A percentile compares a stretch with the other conserved stretches of the same genome.
Evolutionary conservation across 495 filamentous ascomycete genomes (phyloP).

Genomic region (Penicillium lividum): DNA sequence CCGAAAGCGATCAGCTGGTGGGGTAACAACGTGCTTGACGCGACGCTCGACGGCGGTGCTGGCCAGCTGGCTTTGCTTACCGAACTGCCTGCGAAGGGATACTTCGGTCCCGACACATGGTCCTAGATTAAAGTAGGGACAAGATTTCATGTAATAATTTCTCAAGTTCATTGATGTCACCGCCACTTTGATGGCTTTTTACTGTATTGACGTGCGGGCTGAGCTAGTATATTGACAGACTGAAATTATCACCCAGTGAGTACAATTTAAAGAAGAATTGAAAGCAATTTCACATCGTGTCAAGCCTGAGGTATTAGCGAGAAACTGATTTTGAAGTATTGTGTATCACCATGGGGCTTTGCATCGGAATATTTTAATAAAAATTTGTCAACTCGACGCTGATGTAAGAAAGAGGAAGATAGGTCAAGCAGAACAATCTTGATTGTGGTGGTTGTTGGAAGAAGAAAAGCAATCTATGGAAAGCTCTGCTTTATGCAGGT

Average conservation of each 20-base stretch:
- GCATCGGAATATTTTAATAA: too few species aligned
- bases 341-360: too few species aligned
- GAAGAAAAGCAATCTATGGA: too few species aligned
- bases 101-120: constrained; percentile 1
- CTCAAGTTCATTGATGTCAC: background rate
- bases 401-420: too few species aligned
- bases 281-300: background rate
- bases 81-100: constrained; percentile 2
- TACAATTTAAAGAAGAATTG: background rate
- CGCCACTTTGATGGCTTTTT: background rate
- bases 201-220: background rate
- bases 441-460: too few species aligned
- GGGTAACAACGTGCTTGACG: constrained; percentile 3
- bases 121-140: background rate
- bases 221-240: background rate
- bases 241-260: background rate
- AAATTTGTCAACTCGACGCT: too few species aligned
- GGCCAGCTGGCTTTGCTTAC: constrained; percentile 1
- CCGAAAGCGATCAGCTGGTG: background rate
- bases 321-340: background rate
- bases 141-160: background rate
- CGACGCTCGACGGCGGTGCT: background rate
- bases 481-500: too few species aligned
- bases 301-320: background rate
- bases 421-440: too few species aligned